Conservation (phyloP, 75 land plant species). For the Sequoiadendron giganteum region DNA sequence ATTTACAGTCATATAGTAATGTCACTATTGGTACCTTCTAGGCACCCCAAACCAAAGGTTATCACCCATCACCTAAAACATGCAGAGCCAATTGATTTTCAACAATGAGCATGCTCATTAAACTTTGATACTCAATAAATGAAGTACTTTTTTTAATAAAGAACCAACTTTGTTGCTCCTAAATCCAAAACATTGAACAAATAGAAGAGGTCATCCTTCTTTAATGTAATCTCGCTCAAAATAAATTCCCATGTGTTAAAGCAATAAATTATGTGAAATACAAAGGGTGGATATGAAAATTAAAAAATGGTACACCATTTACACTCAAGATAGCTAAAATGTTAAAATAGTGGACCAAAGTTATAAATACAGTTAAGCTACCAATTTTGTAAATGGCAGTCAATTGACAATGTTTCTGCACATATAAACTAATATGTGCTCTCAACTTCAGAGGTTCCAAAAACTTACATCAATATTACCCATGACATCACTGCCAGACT, state of each 20-base stretch:
- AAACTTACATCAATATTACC: conserved; percentile 38
- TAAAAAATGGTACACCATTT: not conserved
- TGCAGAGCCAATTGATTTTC: too few species aligned
- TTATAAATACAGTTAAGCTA: not conserved
- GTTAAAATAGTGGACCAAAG: not conserved
- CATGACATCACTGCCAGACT: conserved; percentile 21
- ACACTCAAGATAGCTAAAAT: not conserved
- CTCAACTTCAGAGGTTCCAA: not conserved
- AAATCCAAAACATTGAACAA: not conserved
- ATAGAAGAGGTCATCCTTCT: not conserved
- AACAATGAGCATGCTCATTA: too few species aligned
- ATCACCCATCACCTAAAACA: too few species aligned
- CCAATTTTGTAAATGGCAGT: not conserved
- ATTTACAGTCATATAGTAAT: too few species aligned
- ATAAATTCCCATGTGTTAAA: not conserved
- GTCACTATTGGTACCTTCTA: too few species aligned
- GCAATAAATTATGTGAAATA: not conserved
- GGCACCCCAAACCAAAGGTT: too few species aligned
- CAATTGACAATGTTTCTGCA: not conserved
- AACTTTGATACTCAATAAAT: not conserved
- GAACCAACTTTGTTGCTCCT: not conserved
- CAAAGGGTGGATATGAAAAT: not conserved
- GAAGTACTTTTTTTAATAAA: not conserved
- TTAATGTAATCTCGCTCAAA: not conserved
- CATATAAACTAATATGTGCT: not conserved